Base-by-base conservation (phyloP, 768 basidiomycete species). In the Boletus rubescentipes region DNA sequence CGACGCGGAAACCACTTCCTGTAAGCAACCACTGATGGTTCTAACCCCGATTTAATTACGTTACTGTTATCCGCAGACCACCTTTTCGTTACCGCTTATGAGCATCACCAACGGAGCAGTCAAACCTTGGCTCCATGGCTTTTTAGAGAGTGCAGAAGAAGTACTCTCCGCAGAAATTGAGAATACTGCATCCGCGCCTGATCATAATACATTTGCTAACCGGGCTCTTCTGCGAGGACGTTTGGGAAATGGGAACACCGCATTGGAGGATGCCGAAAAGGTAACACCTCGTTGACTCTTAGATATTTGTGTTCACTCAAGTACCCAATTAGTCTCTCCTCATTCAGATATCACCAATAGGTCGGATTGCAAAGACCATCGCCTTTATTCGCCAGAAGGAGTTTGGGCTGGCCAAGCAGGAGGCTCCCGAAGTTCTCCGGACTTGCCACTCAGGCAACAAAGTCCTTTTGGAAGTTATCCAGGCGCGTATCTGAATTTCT, bases 101-200 rank as follows among this genome's bases (percentile, higher is more conserved):
- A 57, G 40, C n/a, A 61, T 61, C 18, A 58, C 8, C 32, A 61
- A 61, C 10, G 46, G 2, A 10, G 61, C 59, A 29, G 55, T 61
- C 39, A 61, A 61, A 37, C 40, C 52, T 7, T 61, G 61, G 61
- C 60, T 61, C n/a, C 55, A 61, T 30, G 29, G 52, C 21, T 57
- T 49, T 40, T 29, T 61, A 18, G 49, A 51, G 6, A 6, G 12
- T 3, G 60, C 38, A 1, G 60, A 61, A 21, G 23, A 53, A n/a
- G 55, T 51, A 1, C 23, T 61, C 20, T 48, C 60, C 2, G 42
- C 20, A 9, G 55, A 61, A 37, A 61, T 61, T 8, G 55, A 36
- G 1, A 3, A 36, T 9, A 4, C 57, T 29, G 18, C 23, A 9
- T 39, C 14, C 5, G 4, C 12, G 14, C 41, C 31, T 16, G 36